A percentile compares a stretch with the other conserved stretches of the same genome.
These are phyloP conservation scores for Trichoderma harzianum DNA, from an alignment of 2,329 filamentous ascomycete genomes.

Conservation along the genomic window DNA sequence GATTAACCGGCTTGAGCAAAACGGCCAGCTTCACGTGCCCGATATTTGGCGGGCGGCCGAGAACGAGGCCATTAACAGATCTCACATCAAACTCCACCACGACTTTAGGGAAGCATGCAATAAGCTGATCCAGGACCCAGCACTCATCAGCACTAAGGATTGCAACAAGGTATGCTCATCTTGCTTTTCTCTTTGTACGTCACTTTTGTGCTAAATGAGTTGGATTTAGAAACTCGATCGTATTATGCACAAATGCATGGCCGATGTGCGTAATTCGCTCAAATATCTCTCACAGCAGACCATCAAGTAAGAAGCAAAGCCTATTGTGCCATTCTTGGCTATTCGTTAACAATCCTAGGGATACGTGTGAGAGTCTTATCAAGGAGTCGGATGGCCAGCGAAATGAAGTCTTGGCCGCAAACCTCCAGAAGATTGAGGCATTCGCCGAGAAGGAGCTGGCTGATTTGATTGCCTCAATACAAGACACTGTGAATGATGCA, in stretches of 20 bases:
- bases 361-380: conserved; percentile 5
- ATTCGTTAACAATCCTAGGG: not conserved
- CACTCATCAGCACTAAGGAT: conserved; percentile 8
- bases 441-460: conserved; percentile 8
- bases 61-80: conserved; percentile 12
- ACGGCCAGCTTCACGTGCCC: conserved; percentile 9
- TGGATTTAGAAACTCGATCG: conserved; percentile 7
- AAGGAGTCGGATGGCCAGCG: conserved; percentile 8
- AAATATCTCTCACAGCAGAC: conserved; percentile 9
- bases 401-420: conserved; percentile 9
- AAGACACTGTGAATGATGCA: not conserved
- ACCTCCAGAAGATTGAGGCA: conserved; percentile 11
- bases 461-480: conserved; percentile 7
- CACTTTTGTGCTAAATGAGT: not conserved
- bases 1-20: conserved; percentile 10
- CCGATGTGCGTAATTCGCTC: not conserved
- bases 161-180: conserved; percentile 1
- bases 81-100: conserved; percentile 14
- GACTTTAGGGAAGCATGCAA: conserved; percentile 14
- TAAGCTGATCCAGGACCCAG: not conserved
- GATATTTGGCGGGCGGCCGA: conserved; percentile 13
- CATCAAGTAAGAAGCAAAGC: not conserved
- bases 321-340: not conserved
- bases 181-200: too few relatives aligned
- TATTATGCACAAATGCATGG: not conserved